Base-by-base conservation (phyloP, 305 asterid genomes). In the Solanum hybrid region DNA sequence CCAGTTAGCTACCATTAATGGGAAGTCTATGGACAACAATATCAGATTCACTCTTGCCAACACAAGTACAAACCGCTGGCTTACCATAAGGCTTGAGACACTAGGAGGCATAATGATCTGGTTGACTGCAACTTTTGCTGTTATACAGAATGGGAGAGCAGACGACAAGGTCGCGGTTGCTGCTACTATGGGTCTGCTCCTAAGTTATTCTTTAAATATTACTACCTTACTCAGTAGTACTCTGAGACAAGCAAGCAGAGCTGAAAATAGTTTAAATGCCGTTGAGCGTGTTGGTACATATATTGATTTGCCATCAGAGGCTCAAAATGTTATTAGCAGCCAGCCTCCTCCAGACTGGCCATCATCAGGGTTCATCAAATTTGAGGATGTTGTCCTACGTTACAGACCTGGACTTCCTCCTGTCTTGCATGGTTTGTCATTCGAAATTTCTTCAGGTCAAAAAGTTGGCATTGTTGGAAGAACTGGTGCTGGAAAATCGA, bases 401-500 rank as follows among this genome's bases (percentile, higher is more conserved):
- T 96, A 96, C 89, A 93, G 99, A 90, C 97, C 97, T 3, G 98
- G 95, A 90, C 96, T 96, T 88, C 98, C 98, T 38, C 95, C 96
- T 46, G 98, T 96, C 76, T 92, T 96, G 73, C 98, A 93, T 90
- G 98, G 97, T 89, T 91, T 96, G 91, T 94, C 98, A 73, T 96
- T 95, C 86, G 89, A 86, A 29, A 94, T 96, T 88, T 93, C 94
- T 92, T 96, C 98, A 3, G 93, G 93, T 71, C 96, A 95, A 75
- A 96, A 96, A 90, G 96, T 96, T 71, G 99, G 98, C 78, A 95
- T 96, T 88, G 98, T 95, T 89, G 99, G 99, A 88, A 93, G 98
- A 94, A 96, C 99, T 4, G 99, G 99, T 79, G 98, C 99, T n/a
- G 99, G 99, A 85, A 96, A 96, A 86, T 96, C 99, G 5, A 96